phyloP scores from a whole-genome alignment of 176 grass and related monocot species.

The Alloteropsis semialata region DNA sequence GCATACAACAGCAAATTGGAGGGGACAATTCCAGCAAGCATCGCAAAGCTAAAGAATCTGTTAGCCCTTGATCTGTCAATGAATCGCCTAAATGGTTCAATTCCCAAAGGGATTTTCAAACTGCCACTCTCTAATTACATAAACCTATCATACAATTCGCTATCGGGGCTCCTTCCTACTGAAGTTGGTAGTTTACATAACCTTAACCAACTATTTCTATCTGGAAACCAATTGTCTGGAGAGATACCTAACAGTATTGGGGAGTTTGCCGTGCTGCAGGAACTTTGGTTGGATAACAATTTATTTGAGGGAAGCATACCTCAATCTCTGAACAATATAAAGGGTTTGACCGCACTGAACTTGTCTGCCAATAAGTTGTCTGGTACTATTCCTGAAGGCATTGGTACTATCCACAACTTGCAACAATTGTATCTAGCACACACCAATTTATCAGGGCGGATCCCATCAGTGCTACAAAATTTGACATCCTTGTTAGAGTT shows the following conservation, averaged over 20 bases:
- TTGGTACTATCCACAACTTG: neutral
- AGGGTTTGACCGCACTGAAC: constrained; percentile 8
- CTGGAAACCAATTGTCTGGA: constrained; percentile 20
- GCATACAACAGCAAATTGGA: neutral
- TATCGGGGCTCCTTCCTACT: constrained; percentile 6
- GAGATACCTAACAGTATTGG: constrained; percentile 28
- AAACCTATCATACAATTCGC: neutral
- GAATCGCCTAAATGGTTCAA: neutral
- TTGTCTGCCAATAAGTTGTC: neutral
- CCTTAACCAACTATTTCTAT: neutral
- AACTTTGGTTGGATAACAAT: constrained; percentile 28
- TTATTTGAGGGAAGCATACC: constrained; percentile 18
- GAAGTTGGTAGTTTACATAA: neutral
- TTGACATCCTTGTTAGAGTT: constrained; percentile 8
- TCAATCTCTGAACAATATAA: neutral
- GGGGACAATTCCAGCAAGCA: neutral
- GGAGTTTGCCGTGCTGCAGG: neutral
- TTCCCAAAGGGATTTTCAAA: neutral
- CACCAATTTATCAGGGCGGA: constrained; percentile 32
- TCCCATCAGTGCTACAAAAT: constrained; percentile 27
- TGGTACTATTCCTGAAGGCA: neutral
- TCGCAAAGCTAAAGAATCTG: neutral
- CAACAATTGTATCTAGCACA: neutral
- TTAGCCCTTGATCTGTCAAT: neutral
- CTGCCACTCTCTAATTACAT: neutral